A percentile compares a stretch with the other conserved stretches of the same genome.
phyloP scores from a whole-genome alignment of 345 rosid genomes.

The Bruguiera gymnorhiza region DNA sequence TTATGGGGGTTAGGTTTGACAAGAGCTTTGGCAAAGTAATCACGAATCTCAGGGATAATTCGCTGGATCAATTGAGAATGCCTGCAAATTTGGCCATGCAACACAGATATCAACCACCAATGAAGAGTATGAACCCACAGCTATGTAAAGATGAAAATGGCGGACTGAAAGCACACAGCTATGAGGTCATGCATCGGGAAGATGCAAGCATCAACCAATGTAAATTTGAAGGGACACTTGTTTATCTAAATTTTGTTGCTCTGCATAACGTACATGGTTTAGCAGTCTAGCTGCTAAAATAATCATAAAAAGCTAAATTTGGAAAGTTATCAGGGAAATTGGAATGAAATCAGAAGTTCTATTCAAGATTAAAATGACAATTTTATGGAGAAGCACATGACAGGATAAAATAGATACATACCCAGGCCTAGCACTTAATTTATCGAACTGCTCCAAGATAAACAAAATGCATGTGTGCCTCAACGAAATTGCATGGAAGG shows the following conservation, averaged over 20 bases:
- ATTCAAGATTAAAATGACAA: background rate
- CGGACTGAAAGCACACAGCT: background rate
- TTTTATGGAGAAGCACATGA: slow-evolving; percentile 1
- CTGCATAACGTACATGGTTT: too few relatives aligned
- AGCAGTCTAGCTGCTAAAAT: too few relatives aligned
- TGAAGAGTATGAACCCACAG: background rate
- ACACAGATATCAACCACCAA: background rate
- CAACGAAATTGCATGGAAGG: slow-evolving; percentile 85
- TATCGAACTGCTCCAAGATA: slow-evolving; percentile 86
- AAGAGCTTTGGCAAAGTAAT: slow-evolving; percentile 69
- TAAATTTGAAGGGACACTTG: too few relatives aligned
- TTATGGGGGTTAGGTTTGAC: slow-evolving; percentile 60
- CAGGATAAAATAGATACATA: slow-evolving; percentile 31
- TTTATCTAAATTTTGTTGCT: too few relatives aligned
- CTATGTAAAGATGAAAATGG: background rate
- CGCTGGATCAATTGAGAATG: slow-evolving; percentile 66
- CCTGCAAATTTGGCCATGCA: slow-evolving; percentile 26
- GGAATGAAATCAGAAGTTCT: background rate
- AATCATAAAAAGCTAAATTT: too few relatives aligned
- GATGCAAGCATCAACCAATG: background rate
- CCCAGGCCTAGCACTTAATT: slow-evolving; percentile 74
- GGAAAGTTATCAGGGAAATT: background rate
- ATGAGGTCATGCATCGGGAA: background rate
- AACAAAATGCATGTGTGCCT: slow-evolving; percentile 89
- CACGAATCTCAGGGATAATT: slow-evolving; percentile 71